Evolutionary conservation across 2,329 filamentous ascomycete genomes (phyloP), one percentile per base, ranked within the genome.

Genomic region (Stagonosporopsis rhizophila): DNA sequence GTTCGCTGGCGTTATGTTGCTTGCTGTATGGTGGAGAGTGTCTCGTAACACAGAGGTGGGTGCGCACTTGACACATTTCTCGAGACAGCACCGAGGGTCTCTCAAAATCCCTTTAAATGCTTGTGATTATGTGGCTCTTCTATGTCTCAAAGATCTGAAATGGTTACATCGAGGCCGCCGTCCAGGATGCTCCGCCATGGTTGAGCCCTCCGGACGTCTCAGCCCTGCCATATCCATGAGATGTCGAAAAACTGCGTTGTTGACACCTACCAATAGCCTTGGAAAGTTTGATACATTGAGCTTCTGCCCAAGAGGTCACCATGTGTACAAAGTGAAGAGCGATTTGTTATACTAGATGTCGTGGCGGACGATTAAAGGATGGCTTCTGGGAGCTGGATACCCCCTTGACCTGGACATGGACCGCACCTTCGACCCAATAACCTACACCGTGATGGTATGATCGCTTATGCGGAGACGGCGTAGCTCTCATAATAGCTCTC

Each of bases 391-490:
- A 9, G 34, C n/a, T 44, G 7, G 17, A 41, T 6, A 9, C 23
- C 14, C 14, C 30, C 44, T 49, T 15, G 44, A 45, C 11, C 32
- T 53, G 38, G 39, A 27, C 17, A 7, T 27, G 27, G 17, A 49
- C 44, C 44, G 55, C 44, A 48, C 42, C 32, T 44, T 38, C 35
- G 32, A 52, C 39, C 44, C 55, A 58, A 49, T 49, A 32, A 44
- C 44, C 42, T 52, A n/a, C 14, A 44, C 45, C 35, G 42, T 59
- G 51, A 51, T 49, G 49, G 49, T 28, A 17, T 46, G 53, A 22
- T 60, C 65, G 68, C 69, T 73, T 64, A 70, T 60, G 57, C 56
- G 45, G 52, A 45, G 54, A 60, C 52, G 57, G 62, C 56, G 55
- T 45, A n/a, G n/a, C n/a, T n/a, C n/a, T n/a, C n/a, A n/a, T n/a